Percentiles rank a stretch among this genome's conserved stretches.
These are phyloP conservation scores for Arachnomyces sp. DNA, from an alignment of 2,329 filamentous ascomycete genomes.

Conservation along the genomic window DNA sequence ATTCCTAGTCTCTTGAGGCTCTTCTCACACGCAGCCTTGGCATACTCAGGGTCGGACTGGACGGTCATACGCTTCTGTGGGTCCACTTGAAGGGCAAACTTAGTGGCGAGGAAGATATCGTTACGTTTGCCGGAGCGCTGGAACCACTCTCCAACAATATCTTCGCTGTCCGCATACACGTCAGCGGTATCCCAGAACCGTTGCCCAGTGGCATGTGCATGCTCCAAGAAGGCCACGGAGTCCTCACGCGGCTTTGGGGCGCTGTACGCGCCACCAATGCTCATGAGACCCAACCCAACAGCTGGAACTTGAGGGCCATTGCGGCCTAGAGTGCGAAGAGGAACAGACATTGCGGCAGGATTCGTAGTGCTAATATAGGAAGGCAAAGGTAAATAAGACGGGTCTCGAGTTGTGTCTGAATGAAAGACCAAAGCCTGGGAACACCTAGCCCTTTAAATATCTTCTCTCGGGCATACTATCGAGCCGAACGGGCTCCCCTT, in stretches of 20 bases:
- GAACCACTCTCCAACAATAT: conserved; percentile 44
- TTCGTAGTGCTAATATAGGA: no score
- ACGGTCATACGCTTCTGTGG: conserved; percentile 14
- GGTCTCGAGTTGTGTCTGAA: no score
- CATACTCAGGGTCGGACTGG: conserved; percentile 35
- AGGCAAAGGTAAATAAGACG: no score
- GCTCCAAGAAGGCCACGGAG: conserved; percentile 39
- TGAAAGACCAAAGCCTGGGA: no score
- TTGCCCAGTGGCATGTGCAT: conserved; percentile 35
- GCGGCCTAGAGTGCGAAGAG: neutral
- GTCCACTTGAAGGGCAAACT: conserved; percentile 34
- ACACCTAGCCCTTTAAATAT: no score
- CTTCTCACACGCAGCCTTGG: conserved; percentile 32
- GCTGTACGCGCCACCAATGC: conserved; percentile 22
- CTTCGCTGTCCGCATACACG: conserved; percentile 41
- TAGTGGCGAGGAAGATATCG: conserved; percentile 47
- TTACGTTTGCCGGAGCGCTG: conserved; percentile 35
- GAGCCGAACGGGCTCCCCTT: no score
- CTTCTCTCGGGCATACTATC: no score
- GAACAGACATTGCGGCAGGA: no score
- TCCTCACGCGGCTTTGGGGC: no score
- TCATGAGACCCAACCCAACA: conserved; percentile 14
- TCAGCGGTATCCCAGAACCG: conserved; percentile 37
- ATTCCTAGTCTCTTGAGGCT: conserved; percentile 35
- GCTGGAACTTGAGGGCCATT: conserved; percentile 1